Evolutionary conservation across 2,329 filamentous ascomycete genomes (phyloP), one percentile per base, ranked within the genome.

Genomic region (Coniochaeta pulveracea): DNA sequence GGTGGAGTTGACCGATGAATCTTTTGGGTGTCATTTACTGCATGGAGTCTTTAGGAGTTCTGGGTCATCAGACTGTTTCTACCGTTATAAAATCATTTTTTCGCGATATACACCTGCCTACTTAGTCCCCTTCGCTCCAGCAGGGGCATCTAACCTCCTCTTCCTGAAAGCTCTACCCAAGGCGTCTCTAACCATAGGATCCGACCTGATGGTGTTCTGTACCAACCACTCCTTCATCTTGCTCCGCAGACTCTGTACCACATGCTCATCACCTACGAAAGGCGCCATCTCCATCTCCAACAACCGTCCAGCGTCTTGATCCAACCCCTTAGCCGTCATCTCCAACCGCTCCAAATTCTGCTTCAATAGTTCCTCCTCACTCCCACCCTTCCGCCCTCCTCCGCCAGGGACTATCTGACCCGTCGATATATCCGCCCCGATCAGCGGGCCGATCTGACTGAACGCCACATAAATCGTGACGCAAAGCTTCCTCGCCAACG

Each of bases 161-260:
- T 67, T 75, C 51, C 72, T 68, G 37, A 88, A 58, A 18, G 77
- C 76, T 37, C 66, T 70, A 16, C 76, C 76, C 44, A 94, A 66
- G 1, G 86, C 86, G 54, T 85, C 79, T 44, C 78, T 71, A 7
- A 96, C 89, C 58, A 89, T 84, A 1, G 78, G 79, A 55, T 89
- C 83, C 30, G 72, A 75, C 43, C 76, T 70, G 38, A 93, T 81
- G 10, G 79, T 88, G 50, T 93, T 93, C 54, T 93, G 77, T 33
- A 95, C 76, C 44, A 96, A 63, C 70, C 85, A 93, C 47, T 91
- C 84, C 56, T 79, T 82, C 58, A 95, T 72, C 47, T 80, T 82
- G 25, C 69, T 68, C 40, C 76, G 71, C 47, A 93, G 58, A 38
- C 74, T 75, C 27, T 63, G 64, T 29, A 80, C 61, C n/a, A 64